phyloP scores from a whole-genome alignment of 2,329 filamentous ascomycete genomes.

The Amesomyces nigricolor region DNA sequence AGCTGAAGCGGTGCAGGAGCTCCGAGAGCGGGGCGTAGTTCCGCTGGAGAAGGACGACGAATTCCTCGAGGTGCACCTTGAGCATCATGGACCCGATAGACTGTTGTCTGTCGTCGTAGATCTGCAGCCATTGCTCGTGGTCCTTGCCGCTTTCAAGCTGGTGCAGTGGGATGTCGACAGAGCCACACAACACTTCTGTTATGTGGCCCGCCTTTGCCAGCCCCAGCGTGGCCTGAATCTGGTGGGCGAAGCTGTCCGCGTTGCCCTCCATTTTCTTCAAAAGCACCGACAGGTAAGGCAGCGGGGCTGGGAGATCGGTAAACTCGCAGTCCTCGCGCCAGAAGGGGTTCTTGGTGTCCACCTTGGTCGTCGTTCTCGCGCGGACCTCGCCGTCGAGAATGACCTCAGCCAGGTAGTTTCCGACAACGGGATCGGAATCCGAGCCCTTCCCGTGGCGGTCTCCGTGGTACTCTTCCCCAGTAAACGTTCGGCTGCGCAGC shows the following conservation, averaged over 20 bases:
- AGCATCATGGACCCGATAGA: conserved; percentile 78
- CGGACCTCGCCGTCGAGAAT: conserved; percentile 74
- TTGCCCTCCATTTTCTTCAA: conserved; percentile 60
- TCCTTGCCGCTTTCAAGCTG: conserved; percentile 72
- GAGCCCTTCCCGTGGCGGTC: conserved; percentile 30
- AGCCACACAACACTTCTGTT: conserved; percentile 55
- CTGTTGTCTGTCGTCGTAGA: conserved; percentile 70
- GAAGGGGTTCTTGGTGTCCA: conserved; percentile 66
- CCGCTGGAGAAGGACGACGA: conserved; percentile 77
- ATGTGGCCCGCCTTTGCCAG: conserved; percentile 39
- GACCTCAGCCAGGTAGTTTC: conserved; percentile 74
- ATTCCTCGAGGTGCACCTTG: conserved; percentile 77
- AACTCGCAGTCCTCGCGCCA: conserved; percentile 82
- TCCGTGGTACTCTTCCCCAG: conserved; percentile 27
- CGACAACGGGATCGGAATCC: conserved; percentile 45
- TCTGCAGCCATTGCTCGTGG: conserved; percentile 81
- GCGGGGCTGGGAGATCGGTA: conserved; percentile 61
- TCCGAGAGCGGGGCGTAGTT: conserved; percentile 82
- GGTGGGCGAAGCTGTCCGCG: conserved; percentile 41
- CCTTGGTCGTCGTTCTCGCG: conserved; percentile 67
- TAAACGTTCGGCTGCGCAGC: conserved; percentile 38
- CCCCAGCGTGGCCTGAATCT: conserved; percentile 39
- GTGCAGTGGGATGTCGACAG: conserved; percentile 76
- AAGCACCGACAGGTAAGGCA: conserved; percentile 64
- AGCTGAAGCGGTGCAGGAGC: conserved; percentile 76